Conservation (phyloP, 257 asterid genomes). For the Linaria vulgaris region DNA sequence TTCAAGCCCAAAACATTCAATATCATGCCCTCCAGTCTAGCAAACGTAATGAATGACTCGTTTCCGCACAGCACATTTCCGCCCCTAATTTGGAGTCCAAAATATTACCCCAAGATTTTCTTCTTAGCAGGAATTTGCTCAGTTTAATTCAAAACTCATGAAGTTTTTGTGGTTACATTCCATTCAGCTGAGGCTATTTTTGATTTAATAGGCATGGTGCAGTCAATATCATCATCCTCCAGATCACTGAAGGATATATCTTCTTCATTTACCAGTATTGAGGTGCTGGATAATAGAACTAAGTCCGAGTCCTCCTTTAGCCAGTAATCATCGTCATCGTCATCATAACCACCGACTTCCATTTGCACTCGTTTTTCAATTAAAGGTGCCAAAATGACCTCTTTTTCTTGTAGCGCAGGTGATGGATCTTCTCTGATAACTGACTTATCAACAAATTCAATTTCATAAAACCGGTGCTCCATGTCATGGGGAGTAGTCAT, state of each 20-base stretch:
- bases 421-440: constrained; percentile 56
- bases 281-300: constrained; percentile 49
- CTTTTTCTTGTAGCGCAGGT: constrained; percentile 45
- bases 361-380: constrained; percentile 35
- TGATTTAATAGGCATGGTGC: constrained; percentile 48
- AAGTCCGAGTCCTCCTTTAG: constrained; percentile 73
- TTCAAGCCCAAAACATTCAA: constrained; percentile 8
- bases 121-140: neutral
- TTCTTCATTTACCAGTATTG: constrained; percentile 58
- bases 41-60: constrained; percentile 5
- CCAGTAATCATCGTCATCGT: constrained; percentile 76
- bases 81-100: constrained; percentile 17
- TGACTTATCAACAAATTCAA: constrained; percentile 58
- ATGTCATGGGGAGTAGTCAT: constrained; percentile 39
- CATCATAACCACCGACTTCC: constrained; percentile 38
- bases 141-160: constrained; percentile 22
- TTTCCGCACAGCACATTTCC: constrained; percentile 16
- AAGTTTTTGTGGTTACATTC: constrained; percentile 35
- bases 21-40: constrained; percentile 16
- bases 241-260: constrained; percentile 97
- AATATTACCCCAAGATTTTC: constrained; percentile 8
- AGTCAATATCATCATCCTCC: constrained; percentile 83
- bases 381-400: constrained; percentile 44
- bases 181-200: constrained; percentile 35
- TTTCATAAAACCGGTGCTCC: constrained; percentile 46